Conservation (phyloP, 2,329 filamentous ascomycete genomes). For the Lachnellula hyalina region DNA sequence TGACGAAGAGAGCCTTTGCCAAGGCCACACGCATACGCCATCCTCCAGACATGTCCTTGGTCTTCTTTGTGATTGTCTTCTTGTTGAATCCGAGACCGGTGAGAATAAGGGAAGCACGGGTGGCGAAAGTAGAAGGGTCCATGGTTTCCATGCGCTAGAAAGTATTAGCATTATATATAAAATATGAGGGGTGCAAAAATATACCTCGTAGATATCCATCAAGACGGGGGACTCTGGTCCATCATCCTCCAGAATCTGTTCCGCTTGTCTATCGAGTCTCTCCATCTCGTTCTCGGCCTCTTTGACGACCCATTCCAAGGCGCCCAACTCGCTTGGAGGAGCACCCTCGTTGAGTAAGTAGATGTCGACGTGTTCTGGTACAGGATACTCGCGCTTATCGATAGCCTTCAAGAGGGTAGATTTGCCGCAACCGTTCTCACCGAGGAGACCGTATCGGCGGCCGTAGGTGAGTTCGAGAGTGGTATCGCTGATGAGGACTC, state of each 20-base stretch:
- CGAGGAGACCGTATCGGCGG: conserved; percentile 87
- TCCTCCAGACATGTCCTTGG: conserved; percentile 99
- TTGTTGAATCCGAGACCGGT: conserved; percentile 99
- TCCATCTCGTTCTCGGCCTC: conserved; percentile 93
- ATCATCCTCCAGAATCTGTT: conserved; percentile 84
- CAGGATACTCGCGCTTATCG: conserved; percentile 85
- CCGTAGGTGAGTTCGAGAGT: conserved; percentile 90
- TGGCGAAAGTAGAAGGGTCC: conserved; percentile 96
- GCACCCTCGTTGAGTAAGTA: conserved; percentile 98
- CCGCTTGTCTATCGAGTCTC: conserved; percentile 79
- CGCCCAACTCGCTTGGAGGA: conserved; percentile 79
- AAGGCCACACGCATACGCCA: conserved; percentile 99
- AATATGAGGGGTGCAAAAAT: conserved; percentile 30
- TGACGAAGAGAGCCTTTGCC: conserved; percentile 96
- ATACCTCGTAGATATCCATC: conserved; percentile 92
- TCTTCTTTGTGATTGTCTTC: conserved; percentile 96
- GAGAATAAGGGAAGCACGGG: conserved; percentile 90
- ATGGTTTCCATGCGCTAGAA: conserved; percentile 91
- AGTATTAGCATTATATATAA: conserved; percentile 15
- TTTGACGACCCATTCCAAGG: conserved; percentile 93
- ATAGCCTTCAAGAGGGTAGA: conserved; percentile 96
- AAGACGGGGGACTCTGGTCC: conserved; percentile 87
- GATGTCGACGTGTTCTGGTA: conserved; percentile 95
- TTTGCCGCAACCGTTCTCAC: conserved; percentile 99
- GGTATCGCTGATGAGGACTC: conserved; percentile 89